Evolutionary conservation across 306 rosid genomes (phyloP).

Genomic region (Trichosanthes truncata): DNA sequence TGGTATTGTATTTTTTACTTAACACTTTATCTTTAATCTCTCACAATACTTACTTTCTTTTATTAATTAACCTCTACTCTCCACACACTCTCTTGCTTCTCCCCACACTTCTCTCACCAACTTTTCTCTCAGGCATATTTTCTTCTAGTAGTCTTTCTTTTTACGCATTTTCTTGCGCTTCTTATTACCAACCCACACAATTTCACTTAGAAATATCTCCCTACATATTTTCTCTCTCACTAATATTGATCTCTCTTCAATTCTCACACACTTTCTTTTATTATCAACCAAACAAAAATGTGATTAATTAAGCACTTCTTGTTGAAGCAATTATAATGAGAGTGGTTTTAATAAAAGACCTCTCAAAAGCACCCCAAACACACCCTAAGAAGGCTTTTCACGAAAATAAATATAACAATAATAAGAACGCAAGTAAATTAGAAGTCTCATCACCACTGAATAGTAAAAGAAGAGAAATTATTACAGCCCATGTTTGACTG

Average conservation of each 20-base stretch:
- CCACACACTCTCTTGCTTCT: neutral
- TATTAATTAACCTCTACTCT: neutral
- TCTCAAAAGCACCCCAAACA: neutral
- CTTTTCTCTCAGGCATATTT: neutral
- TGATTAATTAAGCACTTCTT: neutral
- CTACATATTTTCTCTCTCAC: neutral
- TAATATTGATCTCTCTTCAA: neutral
- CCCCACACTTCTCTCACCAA: neutral
- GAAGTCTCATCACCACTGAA: neutral
- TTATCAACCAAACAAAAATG: neutral
- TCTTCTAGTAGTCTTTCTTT: neutral
- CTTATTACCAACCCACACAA: neutral
- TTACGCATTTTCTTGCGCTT: neutral
- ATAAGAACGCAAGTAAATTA: neutral
- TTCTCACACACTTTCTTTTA: neutral
- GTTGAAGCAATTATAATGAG: neutral
- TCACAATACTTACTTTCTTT: neutral
- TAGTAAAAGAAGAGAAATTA: neutral
- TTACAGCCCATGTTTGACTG: neutral
- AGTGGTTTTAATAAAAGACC: neutral
- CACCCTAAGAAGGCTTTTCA: neutral
- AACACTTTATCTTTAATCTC: neutral
- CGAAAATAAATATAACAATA: neutral
- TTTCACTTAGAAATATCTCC: neutral
- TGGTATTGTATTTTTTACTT: neutral